Percentiles rank a stretch among this genome's conserved stretches.
These are phyloP conservation scores for Trametes punicea DNA, from an alignment of 768 basidiomycete species.

Conservation along the genomic window DNA sequence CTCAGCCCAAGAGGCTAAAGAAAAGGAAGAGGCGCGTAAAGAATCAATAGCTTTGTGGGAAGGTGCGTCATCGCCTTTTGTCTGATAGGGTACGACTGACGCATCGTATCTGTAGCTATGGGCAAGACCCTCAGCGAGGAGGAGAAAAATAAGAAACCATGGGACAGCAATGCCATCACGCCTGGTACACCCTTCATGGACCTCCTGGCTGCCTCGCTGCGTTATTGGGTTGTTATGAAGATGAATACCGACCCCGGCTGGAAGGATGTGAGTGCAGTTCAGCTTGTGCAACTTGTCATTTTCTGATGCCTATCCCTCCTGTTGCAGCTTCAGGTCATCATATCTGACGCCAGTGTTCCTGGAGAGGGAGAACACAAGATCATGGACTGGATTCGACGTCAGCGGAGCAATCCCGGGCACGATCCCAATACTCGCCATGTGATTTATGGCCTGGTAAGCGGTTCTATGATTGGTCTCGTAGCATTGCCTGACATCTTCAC, in stretches of 20 bases:
- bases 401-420: conserved; percentile 82
- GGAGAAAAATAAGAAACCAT: conserved; percentile 78
- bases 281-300: neutral
- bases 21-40: conserved; percentile 84
- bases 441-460: conserved; percentile 89
- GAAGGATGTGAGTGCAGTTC: conserved; percentile 60
- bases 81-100: neutral
- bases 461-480: neutral
- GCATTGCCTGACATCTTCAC: neutral
- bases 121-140: conserved; percentile 82
- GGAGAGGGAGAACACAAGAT: conserved; percentile 99
- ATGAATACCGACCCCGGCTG: conserved; percentile 95
- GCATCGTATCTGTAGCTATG: conserved; percentile 61
- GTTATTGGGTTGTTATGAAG: conserved; percentile 96
- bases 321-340: conserved; percentile 83
- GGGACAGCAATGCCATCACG: conserved; percentile 99
- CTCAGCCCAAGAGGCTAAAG: conserved; percentile 89
- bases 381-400: conserved; percentile 96
- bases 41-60: conserved; percentile 85
- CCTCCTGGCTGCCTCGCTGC: conserved; percentile 78
- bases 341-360: conserved; percentile 95
- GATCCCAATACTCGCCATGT: conserved; percentile 95
- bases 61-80: conserved; percentile 39
- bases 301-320: neutral
- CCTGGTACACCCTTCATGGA: conserved; percentile 99